A percentile compares a stretch with the other conserved stretches of the same genome.
phyloP scores from a whole-genome alignment of 2,329 filamentous ascomycete species.

The Colletotrichum caudatum region DNA sequence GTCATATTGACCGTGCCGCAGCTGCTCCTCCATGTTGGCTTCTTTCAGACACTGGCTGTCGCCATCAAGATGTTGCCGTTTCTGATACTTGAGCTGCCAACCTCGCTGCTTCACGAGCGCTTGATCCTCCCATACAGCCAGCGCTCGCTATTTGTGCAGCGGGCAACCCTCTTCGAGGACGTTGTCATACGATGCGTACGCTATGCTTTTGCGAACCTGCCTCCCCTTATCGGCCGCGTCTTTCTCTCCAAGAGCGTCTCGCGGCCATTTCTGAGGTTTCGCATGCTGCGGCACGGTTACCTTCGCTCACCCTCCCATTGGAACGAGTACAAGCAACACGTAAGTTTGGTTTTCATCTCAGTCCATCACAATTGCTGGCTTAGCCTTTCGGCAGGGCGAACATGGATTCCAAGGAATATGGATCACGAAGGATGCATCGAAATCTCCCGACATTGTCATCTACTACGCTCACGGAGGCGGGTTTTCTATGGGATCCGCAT shows the following conservation, averaged over 20 bases:
- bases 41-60: slow-evolving; percentile 69
- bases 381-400: slow-evolving; percentile 31
- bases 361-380: slow-evolving; percentile 3
- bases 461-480: slow-evolving; percentile 88
- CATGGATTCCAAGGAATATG: slow-evolving; percentile 71
- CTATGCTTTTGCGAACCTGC: slow-evolving; percentile 80
- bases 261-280: slow-evolving; percentile 79
- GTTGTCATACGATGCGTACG: slow-evolving; percentile 81
- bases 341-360: slow-evolving; percentile 48
- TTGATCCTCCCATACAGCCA: slow-evolving; percentile 59
- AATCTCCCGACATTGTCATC: slow-evolving; percentile 79
- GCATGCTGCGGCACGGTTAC: slow-evolving; percentile 80
- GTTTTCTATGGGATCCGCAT: slow-evolving; percentile 83
- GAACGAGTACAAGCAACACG: slow-evolving; percentile 63
- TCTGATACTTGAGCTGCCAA: slow-evolving; percentile 71
- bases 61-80: slow-evolving; percentile 75
- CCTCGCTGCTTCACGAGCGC: slow-evolving; percentile 68
- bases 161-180: slow-evolving; percentile 81
- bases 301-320: slow-evolving; percentile 72
- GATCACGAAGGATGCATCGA: slow-evolving; percentile 71
- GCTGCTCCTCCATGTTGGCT: slow-evolving; percentile 74
- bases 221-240: slow-evolving; percentile 75
- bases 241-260: slow-evolving; percentile 83
- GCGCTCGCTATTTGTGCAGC: slow-evolving; percentile 69
- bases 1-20: slow-evolving; percentile 78